Evolutionary conservation across 805 yeast genomes (phyloP), one percentile per base, ranked within the genome.

Genomic region (baker's yeast (Saccharomyces cerevisiae)): DNA sequence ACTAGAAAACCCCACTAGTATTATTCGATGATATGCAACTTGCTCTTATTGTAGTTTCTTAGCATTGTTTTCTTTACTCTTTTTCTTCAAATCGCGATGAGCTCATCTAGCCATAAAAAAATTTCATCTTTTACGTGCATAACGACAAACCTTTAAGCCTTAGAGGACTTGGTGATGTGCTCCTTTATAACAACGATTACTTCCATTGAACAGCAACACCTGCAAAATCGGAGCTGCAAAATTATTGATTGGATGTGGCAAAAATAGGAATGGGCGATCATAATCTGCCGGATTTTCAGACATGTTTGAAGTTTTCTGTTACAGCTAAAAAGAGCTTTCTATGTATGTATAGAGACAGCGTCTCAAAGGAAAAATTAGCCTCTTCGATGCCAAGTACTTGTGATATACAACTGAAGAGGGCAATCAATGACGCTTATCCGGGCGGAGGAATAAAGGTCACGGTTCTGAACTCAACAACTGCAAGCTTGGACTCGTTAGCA

Each of bases 271-370:
- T 27, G 24, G 29, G 52, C 24, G 47, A 55, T 22, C 28, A 43
- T 21, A 47, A 50, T 41, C 54, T 61, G 43, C 63, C 62, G 5
- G 62, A 57, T 48, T 61, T 64, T 24, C 52, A 58, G 21, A 57
- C 60, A 47, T 54, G 61, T 29, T 54, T 65, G 14, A 58, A 52
- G 28, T 63, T 58, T 48, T 57, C 62, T 49, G 32, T 63, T 9
- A 49, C 49, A 27, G 59, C 62, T 0, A 43, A 50, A 22, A 61
- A 55, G 43, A 63, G 59, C 47, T 61, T 65, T 24, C 13, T 64
- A 1, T 62, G 60, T 46, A 49, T 63, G 22, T 52, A 51, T 41
- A 56, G 55, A 13, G 48, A 51, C 27, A 52, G 52, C 29, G 52
- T 46, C 10, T 47, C 46, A 6, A 26, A 53, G 13, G 43, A 10